These are phyloP conservation scores for Aspergillus panamensis DNA, from an alignment of 495 filamentous ascomycete genomes.

Conservation along the genomic window DNA sequence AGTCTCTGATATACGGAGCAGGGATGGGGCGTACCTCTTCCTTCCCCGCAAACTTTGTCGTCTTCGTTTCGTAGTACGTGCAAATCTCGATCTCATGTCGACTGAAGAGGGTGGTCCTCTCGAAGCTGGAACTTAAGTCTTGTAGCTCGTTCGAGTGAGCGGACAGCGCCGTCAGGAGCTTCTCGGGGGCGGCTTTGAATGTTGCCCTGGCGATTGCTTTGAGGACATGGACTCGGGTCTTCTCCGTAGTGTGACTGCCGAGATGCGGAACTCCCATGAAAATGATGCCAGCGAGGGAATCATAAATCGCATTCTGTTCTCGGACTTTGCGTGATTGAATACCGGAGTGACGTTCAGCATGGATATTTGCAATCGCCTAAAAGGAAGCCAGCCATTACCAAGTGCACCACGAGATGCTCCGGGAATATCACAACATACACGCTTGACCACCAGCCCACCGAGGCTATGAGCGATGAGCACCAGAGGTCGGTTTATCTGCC, in stretches of 20 bases:
- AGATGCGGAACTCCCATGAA: slow-evolving; percentile 1
- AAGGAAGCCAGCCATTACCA: no score
- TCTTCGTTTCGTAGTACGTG: slow-evolving; percentile 1
- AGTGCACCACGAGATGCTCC: no score
- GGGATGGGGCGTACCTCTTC: slow-evolving; percentile 4
- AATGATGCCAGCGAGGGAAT: background rate
- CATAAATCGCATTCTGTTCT: slow-evolving; percentile 1
- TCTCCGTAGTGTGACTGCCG: background rate
- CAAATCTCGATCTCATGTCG: background rate
- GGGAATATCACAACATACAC: background rate
- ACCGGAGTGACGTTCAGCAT: background rate
- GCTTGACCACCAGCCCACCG: background rate
- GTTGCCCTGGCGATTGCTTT: background rate
- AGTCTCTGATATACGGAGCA: background rate
- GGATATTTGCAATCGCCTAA: background rate
- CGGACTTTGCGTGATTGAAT: background rate
- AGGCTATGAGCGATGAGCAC: slow-evolving; percentile 1
- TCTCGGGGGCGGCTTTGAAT: background rate
- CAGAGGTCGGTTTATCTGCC: background rate
- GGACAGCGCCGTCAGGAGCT: background rate
- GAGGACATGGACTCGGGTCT: background rate
- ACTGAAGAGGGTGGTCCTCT: background rate
- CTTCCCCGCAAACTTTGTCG: slow-evolving; percentile 4
- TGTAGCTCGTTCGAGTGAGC: background rate
- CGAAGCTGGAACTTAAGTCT: slow-evolving; percentile 1